Evolutionary conservation across 1,139 yeast species (phyloP).

Genomic region (Neolecta irregularis): DNA sequence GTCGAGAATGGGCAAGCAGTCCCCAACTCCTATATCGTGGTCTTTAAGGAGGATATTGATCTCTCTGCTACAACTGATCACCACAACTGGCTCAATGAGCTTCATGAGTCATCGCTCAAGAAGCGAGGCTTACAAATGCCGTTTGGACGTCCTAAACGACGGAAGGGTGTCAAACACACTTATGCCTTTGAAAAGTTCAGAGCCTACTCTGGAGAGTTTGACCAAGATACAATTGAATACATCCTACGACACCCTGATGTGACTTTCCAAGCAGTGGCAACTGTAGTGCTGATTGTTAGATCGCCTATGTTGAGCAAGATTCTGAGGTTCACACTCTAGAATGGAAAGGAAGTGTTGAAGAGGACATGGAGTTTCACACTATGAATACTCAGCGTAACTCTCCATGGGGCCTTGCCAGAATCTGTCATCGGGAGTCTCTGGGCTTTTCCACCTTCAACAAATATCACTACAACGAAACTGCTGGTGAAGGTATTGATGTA

Average conservation of each 20-base stretch:
- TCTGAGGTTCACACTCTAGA: slow-evolving; percentile 55
- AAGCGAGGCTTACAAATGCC: slow-evolving; percentile 28
- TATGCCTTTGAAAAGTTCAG: slow-evolving; percentile 36
- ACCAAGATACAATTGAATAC: slow-evolving; percentile 47
- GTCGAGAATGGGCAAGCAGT: too few species aligned
- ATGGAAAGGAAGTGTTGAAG: slow-evolving; percentile 22
- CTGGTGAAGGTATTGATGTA: slow-evolving; percentile 88
- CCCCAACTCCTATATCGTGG: slow-evolving; percentile 69
- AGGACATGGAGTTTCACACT: slow-evolving; percentile 16
- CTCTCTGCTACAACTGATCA: slow-evolving; percentile 44
- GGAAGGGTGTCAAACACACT: slow-evolving; percentile 45
- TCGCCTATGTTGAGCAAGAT: slow-evolving; percentile 66
- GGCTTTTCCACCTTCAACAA: slow-evolving; percentile 69
- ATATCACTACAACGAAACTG: slow-evolving; percentile 67
- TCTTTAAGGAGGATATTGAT: slow-evolving; percentile 48
- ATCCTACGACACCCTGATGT: slow-evolving; percentile 63
- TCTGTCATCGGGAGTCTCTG: slow-evolving; percentile 72
- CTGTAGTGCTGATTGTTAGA: slow-evolving; percentile 48
- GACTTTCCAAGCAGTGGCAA: too few species aligned
- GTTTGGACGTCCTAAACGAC: slow-evolving; percentile 20
- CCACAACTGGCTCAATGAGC: slow-evolving; percentile 42
- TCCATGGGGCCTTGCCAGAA: slow-evolving; percentile 94
- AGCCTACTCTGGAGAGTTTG: slow-evolving; percentile 25
- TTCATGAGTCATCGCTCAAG: slow-evolving; percentile 28
- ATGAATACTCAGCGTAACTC: slow-evolving; percentile 35